Conservation (phyloP, 108 stramenopile species). For the Epithemia pelagica region DNA sequence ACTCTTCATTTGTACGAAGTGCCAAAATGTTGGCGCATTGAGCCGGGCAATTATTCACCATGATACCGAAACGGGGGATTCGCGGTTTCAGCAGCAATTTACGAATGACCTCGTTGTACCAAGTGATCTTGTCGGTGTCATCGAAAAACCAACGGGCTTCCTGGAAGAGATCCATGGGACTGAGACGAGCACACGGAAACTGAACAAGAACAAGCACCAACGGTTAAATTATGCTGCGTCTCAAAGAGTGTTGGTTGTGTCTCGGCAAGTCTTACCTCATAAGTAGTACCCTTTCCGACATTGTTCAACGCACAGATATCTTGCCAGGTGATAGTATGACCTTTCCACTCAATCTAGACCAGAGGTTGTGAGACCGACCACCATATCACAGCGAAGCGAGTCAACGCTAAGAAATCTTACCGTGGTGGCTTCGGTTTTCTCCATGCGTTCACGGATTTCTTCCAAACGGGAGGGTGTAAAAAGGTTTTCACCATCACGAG, state of each 20-base stretch:
- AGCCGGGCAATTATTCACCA: constrained; percentile 15
- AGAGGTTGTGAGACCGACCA: background rate
- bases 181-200: constrained; percentile 30
- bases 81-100: constrained; percentile 24
- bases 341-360: constrained; percentile 21
- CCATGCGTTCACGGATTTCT: constrained; percentile 27
- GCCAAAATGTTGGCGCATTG: constrained; percentile 6
- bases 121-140: constrained; percentile 24
- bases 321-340: constrained; percentile 22
- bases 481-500: constrained; percentile 27
- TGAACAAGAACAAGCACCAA: too few species aligned
- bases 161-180: constrained; percentile 46
- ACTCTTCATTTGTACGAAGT: constrained; percentile 2
- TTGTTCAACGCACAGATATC: constrained; percentile 28
- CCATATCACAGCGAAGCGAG: background rate
- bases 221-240: too few species aligned
- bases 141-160: constrained; percentile 35
- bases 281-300: background rate
- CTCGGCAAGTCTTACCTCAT: background rate
- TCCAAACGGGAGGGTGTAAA: constrained; percentile 22
- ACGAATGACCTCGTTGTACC: constrained; percentile 30
- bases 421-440: constrained; percentile 24
- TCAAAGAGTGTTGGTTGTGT: too few species aligned
- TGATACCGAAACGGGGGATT: constrained; percentile 29
- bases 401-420: constrained; percentile 19